Evolutionary conservation across 345 rosid species (phyloP).

Genomic region (Eucalyptus decipiens): DNA sequence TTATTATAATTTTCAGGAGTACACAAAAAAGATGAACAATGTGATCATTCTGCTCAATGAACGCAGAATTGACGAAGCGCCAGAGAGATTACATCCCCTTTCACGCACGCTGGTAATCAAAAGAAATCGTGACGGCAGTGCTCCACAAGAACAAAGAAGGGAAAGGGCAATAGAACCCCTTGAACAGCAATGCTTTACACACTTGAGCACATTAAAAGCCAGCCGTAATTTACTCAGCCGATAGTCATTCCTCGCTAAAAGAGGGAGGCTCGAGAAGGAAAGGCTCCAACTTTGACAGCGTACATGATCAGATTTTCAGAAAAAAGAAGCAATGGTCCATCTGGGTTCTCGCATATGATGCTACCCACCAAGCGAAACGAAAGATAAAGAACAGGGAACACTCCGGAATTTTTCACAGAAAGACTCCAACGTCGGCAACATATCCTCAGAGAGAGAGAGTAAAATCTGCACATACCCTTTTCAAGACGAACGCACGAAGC

Average conservation of each 20-base stretch:
- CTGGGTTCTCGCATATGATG: background rate
- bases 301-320: background rate
- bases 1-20: background rate
- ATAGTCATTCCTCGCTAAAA: background rate
- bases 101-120: background rate
- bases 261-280: background rate
- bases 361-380: background rate
- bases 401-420: background rate
- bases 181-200: background rate
- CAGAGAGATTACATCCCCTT: background rate
- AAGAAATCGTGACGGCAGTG: background rate
- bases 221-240: background rate
- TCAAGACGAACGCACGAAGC: background rate
- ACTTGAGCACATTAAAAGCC: background rate
- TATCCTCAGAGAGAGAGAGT: background rate
- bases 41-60: background rate
- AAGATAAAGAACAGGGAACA: background rate
- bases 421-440: background rate
- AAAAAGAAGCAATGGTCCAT: background rate
- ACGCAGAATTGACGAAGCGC: background rate
- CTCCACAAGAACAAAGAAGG: background rate
- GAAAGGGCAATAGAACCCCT: background rate
- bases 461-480: background rate
- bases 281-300: background rate
- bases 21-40: background rate